phyloP scores from a whole-genome alignment of 2,329 filamentous ascomycete genomes.

The Bipolaris sorokiniana region DNA sequence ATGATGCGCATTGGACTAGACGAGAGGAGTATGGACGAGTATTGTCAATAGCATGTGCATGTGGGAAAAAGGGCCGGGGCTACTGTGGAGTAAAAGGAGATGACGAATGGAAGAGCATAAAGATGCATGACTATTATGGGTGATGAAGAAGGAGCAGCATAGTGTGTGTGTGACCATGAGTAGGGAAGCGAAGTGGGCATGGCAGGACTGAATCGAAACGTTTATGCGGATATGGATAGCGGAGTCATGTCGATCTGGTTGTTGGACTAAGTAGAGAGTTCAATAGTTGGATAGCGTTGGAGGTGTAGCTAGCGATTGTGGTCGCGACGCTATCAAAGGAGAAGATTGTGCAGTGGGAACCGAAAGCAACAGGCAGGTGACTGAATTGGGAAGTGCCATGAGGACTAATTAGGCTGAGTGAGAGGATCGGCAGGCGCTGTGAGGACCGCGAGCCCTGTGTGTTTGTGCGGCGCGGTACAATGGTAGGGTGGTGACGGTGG shows the following conservation, averaged over 20 bases:
- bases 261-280: not conserved
- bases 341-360: no score
- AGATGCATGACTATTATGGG: no score
- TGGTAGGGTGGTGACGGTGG: no score
- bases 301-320: not conserved
- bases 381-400: no score
- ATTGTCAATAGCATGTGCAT: not conserved
- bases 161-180: not conserved
- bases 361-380: no score
- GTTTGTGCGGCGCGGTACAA: no score
- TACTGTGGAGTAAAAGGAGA: not conserved
- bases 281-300: not conserved
- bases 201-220: conserved; percentile 17
- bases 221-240: conserved; percentile 3
- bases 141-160: conserved; percentile 11
- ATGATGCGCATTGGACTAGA: not conserved
- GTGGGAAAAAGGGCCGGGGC: not conserved
- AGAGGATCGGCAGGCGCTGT: no score
- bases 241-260: not conserved
- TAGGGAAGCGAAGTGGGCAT: conserved; percentile 3
- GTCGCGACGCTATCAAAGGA: not conserved
- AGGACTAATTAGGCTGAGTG: no score
- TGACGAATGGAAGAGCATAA: not conserved
- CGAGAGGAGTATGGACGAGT: not conserved
- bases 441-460: no score